A percentile compares a stretch with the other conserved stretches of the same genome.
Conservation (phyloP, 2,329 filamentous ascomycete genomes). For the Xylariaceae sp. region DNA sequence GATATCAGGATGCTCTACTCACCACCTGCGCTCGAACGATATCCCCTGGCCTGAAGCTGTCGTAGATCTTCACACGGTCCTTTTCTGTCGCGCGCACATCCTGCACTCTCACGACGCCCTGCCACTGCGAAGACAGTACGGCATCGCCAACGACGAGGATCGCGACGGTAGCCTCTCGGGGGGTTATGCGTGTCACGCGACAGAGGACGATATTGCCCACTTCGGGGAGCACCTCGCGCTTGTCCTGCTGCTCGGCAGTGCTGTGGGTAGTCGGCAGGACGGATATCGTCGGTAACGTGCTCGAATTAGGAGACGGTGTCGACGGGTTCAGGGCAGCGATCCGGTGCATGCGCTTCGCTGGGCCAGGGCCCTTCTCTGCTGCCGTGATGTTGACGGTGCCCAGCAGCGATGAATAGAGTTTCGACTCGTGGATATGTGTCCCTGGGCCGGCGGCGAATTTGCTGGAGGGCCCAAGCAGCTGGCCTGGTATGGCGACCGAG, state of each 20-base stretch:
- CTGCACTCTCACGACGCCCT: conserved; percentile 78
- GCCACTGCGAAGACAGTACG: conserved; percentile 73
- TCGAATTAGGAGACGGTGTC: conserved; percentile 23
- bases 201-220: conserved; percentile 78
- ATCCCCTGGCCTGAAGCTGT: conserved; percentile 89
- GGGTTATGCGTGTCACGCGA: conserved; percentile 77
- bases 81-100: conserved; percentile 95
- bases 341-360: conserved; percentile 55
- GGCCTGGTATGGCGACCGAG: conserved; percentile 70
- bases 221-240: conserved; percentile 71
- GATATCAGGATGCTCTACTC: conserved; percentile 29
- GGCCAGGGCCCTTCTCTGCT: conserved; percentile 33
- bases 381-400: conserved; percentile 59
- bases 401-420: conserved; percentile 76
- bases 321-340: conserved; percentile 31
- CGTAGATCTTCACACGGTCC: conserved; percentile 85
- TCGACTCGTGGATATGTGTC: conserved; percentile 71
- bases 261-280: conserved; percentile 40
- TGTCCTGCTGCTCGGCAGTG: conserved; percentile 29
- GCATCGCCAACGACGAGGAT: conserved; percentile 76
- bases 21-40: conserved; percentile 82
- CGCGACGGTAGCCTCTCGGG: conserved; percentile 76
- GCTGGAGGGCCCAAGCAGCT: conserved; percentile 63
- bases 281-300: conserved; percentile 49
- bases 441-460: conserved; percentile 72